Percentiles rank a stretch among this genome's conserved stretches.
Evolutionary conservation across 192 early-diverging fungal genomes (phyloP).

Genomic region (Coemansia sp.): DNA sequence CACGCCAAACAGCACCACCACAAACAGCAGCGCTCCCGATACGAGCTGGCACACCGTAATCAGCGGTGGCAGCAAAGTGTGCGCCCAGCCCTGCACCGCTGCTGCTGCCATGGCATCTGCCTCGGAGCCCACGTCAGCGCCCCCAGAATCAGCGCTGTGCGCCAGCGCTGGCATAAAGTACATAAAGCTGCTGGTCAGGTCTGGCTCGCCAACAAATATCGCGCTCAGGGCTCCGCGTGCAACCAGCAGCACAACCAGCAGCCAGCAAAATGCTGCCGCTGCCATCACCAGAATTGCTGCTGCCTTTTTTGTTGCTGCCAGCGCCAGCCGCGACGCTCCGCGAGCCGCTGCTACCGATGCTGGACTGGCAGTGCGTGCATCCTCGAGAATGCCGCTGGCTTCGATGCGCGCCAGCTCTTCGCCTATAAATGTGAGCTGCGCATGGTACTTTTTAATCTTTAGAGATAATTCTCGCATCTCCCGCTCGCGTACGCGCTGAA

Average conservation of each 20-base stretch:
- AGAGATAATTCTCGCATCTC: slow-evolving; percentile 43
- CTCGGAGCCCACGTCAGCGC: neutral
- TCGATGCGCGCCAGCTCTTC: slow-evolving; percentile 34
- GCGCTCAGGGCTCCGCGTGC: slow-evolving; percentile 50
- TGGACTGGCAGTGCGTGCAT: neutral
- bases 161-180: slow-evolving; percentile 46
- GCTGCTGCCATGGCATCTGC: neutral
- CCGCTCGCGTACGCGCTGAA: slow-evolving; percentile 33
- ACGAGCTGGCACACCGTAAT: slow-evolving; percentile 39
- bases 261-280: slow-evolving; percentile 40
- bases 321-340: slow-evolving; percentile 5
- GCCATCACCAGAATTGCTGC: slow-evolving; percentile 21
- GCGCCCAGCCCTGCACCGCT: neutral
- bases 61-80: slow-evolving; percentile 17
- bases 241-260: slow-evolving; percentile 49
- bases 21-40: slow-evolving; percentile 33
- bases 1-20: slow-evolving; percentile 49
- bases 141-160: neutral
- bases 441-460: slow-evolving; percentile 44
- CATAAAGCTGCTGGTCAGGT: slow-evolving; percentile 37
- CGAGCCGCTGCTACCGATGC: neutral
- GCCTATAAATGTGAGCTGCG: slow-evolving; percentile 38
- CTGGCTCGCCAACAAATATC: slow-evolving; percentile 50
- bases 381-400: slow-evolving; percentile 28
- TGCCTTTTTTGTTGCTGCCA: slow-evolving; percentile 9